A percentile compares a stretch with the other conserved stretches of the same genome.
Evolutionary conservation across 2,329 filamentous ascomycete species (phyloP).

Genomic region (Chaetomiaceae sp.): DNA sequence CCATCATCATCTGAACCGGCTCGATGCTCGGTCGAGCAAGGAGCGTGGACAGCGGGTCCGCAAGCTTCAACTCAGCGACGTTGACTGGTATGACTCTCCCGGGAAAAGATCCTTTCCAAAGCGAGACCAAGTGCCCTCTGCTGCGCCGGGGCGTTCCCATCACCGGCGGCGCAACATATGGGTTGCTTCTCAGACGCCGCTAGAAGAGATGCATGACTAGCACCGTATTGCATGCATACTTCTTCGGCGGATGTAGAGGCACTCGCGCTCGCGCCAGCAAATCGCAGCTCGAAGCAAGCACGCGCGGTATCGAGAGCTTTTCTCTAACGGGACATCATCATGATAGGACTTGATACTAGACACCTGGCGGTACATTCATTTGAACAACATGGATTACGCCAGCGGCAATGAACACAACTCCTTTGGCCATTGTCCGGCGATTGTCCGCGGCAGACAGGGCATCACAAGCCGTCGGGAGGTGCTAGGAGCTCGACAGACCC

Average conservation of each 20-base stretch:
- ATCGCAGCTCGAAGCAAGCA: not conserved
- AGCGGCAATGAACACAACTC: not conserved
- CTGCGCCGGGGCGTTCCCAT: not conserved
- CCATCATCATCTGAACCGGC: conserved; percentile 49
- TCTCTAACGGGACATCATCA: not conserved
- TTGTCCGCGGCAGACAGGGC: not conserved
- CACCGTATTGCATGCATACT: conserved; percentile 25
- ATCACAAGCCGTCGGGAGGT: too few species aligned
- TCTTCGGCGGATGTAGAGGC: conserved; percentile 2
- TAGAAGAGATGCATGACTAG: conserved; percentile 23
- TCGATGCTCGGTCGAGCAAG: conserved; percentile 48
- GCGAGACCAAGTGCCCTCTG: conserved; percentile 4
- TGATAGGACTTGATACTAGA: conserved; percentile 21
- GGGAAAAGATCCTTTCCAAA: not conserved
- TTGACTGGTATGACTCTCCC: conserved; percentile 73
- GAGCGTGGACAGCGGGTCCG: conserved; percentile 76
- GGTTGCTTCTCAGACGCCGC: conserved; percentile 19
- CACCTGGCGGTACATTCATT: conserved; percentile 4
- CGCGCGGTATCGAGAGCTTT: not conserved
- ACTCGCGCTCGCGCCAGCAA: not conserved
- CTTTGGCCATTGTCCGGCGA: not conserved
- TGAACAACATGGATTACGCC: conserved; percentile 3
- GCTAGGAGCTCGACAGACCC: too few species aligned
- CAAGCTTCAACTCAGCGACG: conserved; percentile 91
- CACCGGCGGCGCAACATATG: not conserved